phyloP scores from a whole-genome alignment of 306 rosid genomes.

The Canavalia ensiformis region DNA sequence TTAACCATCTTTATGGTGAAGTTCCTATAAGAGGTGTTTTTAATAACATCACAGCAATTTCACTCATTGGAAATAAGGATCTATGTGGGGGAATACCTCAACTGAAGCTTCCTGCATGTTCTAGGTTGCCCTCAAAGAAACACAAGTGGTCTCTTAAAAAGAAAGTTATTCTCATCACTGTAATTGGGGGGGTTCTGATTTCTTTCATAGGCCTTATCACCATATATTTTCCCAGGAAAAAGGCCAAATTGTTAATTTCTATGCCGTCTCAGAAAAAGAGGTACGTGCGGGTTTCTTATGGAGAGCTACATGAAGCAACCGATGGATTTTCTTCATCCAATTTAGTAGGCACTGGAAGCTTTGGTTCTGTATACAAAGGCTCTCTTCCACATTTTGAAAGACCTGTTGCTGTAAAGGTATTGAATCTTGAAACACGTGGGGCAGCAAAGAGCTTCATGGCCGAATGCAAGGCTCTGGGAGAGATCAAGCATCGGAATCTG shows the following conservation, averaged over 20 bases:
- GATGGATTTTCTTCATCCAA: slow-evolving; percentile 52
- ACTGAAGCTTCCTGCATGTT: slow-evolving; percentile 36
- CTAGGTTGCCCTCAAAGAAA: not conserved
- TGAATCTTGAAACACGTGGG: slow-evolving; percentile 44
- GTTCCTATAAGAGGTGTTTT: slow-evolving; percentile 54
- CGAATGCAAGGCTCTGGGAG: slow-evolving; percentile 51
- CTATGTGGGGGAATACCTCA: slow-evolving; percentile 58
- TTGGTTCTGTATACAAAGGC: slow-evolving; percentile 58
- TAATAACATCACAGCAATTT: slow-evolving; percentile 23
- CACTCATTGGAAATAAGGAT: slow-evolving; percentile 37
- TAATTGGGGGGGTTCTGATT: not conserved
- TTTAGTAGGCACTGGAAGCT: slow-evolving; percentile 48
- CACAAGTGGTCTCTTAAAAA: slow-evolving; percentile 2
- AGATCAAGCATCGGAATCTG: slow-evolving; percentile 47
- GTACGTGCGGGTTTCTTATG: slow-evolving; percentile 48
- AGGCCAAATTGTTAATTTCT: not conserved
- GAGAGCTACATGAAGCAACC: slow-evolving; percentile 53
- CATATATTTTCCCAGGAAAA: slow-evolving; percentile 11
- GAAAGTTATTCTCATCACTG: not conserved
- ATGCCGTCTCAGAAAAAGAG: not conserved
- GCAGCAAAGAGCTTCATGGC: slow-evolving; percentile 55
- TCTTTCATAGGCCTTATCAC: not conserved
- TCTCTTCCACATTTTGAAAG: slow-evolving; percentile 30
- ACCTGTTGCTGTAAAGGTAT: slow-evolving; percentile 50
- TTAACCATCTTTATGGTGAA: slow-evolving; percentile 52